Evolutionary conservation across 2,329 filamentous ascomycete genomes (phyloP).

Genomic region (Magnaporthiopsis rhizophila): DNA sequence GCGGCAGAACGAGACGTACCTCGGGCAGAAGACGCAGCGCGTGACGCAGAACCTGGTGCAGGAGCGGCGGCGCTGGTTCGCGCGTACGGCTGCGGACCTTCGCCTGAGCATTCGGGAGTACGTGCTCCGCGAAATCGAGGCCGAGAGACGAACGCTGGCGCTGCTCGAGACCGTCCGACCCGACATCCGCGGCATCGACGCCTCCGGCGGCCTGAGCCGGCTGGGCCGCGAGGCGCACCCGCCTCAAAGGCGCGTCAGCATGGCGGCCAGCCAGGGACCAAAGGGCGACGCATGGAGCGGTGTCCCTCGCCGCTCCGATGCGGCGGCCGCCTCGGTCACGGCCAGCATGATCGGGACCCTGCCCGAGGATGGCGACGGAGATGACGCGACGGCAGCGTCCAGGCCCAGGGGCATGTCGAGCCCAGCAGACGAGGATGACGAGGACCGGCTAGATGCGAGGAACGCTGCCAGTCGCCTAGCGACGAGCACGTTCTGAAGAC

Average conservation of each 20-base stretch:
- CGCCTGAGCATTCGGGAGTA: slow-evolving; percentile 81
- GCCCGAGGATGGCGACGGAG: slow-evolving; percentile 45
- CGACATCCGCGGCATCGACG: slow-evolving; percentile 88
- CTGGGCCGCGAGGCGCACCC: slow-evolving; percentile 86
- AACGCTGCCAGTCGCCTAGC: slow-evolving; percentile 93
- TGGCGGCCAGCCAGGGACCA: slow-evolving; percentile 85
- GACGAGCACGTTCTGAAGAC: slow-evolving; percentile 80
- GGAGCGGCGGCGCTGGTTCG: slow-evolving; percentile 88
- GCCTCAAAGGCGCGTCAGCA: slow-evolving; percentile 57
- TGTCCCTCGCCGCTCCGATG: slow-evolving; percentile 66
- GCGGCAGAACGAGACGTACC: slow-evolving; percentile 68
- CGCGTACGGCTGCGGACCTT: slow-evolving; percentile 76
- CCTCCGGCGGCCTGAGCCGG: slow-evolving; percentile 80
- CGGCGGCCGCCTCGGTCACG: slow-evolving; percentile 66
- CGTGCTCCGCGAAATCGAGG: slow-evolving; percentile 89
- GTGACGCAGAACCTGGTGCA: slow-evolving; percentile 84
- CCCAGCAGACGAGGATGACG: slow-evolving; percentile 70
- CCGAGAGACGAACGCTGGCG: slow-evolving; percentile 83
- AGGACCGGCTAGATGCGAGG: slow-evolving; percentile 87
- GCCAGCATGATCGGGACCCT: slow-evolving; percentile 35
- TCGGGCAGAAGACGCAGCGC: slow-evolving; percentile 77
- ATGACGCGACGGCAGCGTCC: slow-evolving; percentile 26
- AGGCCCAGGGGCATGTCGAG: slow-evolving; percentile 41
- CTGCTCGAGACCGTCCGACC: slow-evolving; percentile 89
- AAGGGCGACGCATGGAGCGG: slow-evolving; percentile 99